A percentile compares a stretch with the other conserved stretches of the same genome.
These are phyloP conservation scores for Sonneratia caseolaris DNA, from an alignment of 345 rosid genomes.

Conservation along the genomic window DNA sequence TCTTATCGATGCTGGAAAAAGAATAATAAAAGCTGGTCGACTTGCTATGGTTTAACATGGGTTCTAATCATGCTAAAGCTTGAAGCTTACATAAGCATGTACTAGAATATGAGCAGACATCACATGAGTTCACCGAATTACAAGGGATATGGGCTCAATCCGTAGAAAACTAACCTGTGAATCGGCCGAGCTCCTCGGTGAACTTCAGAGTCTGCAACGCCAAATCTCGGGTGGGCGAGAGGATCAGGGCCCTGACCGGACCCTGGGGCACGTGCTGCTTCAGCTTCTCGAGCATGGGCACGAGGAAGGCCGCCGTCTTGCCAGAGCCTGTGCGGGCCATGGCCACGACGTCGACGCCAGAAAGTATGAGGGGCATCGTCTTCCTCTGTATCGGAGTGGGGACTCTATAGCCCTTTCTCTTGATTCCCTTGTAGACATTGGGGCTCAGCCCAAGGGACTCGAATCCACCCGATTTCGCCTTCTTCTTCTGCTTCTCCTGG, in stretches of 20 bases:
- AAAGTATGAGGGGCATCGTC: constrained; percentile 91
- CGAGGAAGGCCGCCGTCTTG: constrained; percentile 84
- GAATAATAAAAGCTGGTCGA: too few relatives aligned
- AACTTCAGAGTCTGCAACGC: constrained; percentile 94
- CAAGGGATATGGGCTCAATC: not conserved
- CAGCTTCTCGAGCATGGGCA: constrained; percentile 87
- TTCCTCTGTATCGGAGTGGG: constrained; percentile 96
- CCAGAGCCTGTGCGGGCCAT: constrained; percentile 99
- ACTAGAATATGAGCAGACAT: not conserved
- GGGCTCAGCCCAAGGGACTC: constrained; percentile 74
- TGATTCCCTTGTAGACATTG: constrained; percentile 64
- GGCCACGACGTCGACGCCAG: constrained; percentile 91
- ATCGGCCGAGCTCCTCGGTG: constrained; percentile 75
- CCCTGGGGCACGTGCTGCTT: constrained; percentile 74
- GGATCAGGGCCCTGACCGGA: constrained; percentile 71
- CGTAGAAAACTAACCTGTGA: constrained; percentile 45
- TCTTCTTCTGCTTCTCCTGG: constrained; percentile 57
- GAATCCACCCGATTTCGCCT: constrained; percentile 90
- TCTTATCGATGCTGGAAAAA: too few relatives aligned
- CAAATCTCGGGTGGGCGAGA: constrained; percentile 92
- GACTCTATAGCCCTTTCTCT: constrained; percentile 80
- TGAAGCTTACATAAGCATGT: not conserved
- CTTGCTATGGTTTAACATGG: not conserved
- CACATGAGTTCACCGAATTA: not conserved
- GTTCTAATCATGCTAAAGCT: not conserved